Base-by-base conservation (phyloP, 2,329 filamentous ascomycete genomes). In the Cladosporium sp. region DNA sequence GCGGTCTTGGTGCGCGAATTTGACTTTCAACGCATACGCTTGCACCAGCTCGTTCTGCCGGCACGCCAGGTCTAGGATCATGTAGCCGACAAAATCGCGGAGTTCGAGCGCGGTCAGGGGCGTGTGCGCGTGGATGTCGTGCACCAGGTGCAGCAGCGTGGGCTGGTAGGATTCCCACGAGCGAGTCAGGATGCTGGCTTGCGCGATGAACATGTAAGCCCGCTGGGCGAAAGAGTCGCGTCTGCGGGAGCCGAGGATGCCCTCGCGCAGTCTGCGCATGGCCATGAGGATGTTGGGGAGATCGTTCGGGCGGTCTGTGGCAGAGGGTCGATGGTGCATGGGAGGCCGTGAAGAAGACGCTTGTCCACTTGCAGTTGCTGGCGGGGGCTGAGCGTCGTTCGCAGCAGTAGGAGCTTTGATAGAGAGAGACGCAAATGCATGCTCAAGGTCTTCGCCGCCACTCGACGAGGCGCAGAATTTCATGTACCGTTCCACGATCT, bases 111-210 rank as follows among this genome's bases (percentile, higher is more conserved):
- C 81, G 0, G 90, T 87, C 23, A 98, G 85, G 1, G 76, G 88
- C 59, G 88, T 86, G 2, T 82, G 77, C 0, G 84, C 82, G 72
- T 96, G 91, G 67, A 98, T 88, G 8, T 81, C 80, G 53, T 88
- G 85, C 14, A 99, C 82, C 2, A 97, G 85, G 72, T 96, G 88
- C 46, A 91, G 85, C 26, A 98, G 86, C 1, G 94, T 92, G 0
- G 94, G 92, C 69, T 94, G 90, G 77, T 98, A 99, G 1, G 93
- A 93, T 71, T 96, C 92, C 71, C 90, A 91, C 71, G 96, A 89
- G 69, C 89, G 88, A 65, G 90, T 88, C 37, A 97, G 85, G 68
- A 99, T 89, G 28, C 91, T 89, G 29, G 93, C 84, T 64, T 93
- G 90, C 72, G 96, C 91, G 72, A 91, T 92, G 82, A 98, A 98